Percentiles rank a stretch among this genome's conserved stretches.
phyloP scores from a whole-genome alignment of 2,329 filamentous ascomycete species.

The Beauveria asiatica region DNA sequence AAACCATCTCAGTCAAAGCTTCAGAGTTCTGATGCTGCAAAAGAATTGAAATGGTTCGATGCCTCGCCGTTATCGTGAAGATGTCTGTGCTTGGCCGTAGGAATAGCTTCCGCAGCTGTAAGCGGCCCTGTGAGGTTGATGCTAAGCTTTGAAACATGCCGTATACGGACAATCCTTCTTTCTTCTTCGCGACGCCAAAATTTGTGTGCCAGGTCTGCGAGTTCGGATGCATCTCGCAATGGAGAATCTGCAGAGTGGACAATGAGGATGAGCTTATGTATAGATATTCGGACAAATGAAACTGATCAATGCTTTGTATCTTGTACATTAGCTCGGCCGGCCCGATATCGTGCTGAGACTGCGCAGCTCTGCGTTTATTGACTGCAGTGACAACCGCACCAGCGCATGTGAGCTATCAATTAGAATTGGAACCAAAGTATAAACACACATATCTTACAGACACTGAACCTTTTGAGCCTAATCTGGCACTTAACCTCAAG shows the following conservation, averaged over 20 bases:
- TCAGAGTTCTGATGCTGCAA: slow-evolving; percentile 58
- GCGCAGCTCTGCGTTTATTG: slow-evolving; percentile 49
- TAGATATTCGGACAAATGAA: slow-evolving; percentile 58
- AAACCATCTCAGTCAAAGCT: slow-evolving; percentile 44
- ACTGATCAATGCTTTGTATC: slow-evolving; percentile 62
- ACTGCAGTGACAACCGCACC: slow-evolving; percentile 80
- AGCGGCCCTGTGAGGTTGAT: slow-evolving; percentile 70
- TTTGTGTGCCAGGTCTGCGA: slow-evolving; percentile 60
- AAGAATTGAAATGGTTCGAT: slow-evolving; percentile 60
- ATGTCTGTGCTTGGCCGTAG: slow-evolving; percentile 67
- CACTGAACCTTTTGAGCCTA: background rate
- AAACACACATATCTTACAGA: background rate
- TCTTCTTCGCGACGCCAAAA: slow-evolving; percentile 30
- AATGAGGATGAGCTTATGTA: slow-evolving; percentile 77
- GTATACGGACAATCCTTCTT: slow-evolving; percentile 77
- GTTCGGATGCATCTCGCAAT: slow-evolving; percentile 75
- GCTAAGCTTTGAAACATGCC: slow-evolving; percentile 71
- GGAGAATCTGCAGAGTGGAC: slow-evolving; percentile 74
- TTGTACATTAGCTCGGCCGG: slow-evolving; percentile 42
- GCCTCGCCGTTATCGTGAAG: slow-evolving; percentile 59
- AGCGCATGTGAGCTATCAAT: slow-evolving; percentile 63
- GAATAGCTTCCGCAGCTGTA: slow-evolving; percentile 68
- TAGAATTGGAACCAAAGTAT: background rate
- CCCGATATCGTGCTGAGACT: slow-evolving; percentile 53
- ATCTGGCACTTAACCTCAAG: background rate